Evolutionary conservation across 441 rosid species (phyloP), one percentile per base, ranked within the genome.

Genomic region (Flueggea neowawraea): DNA sequence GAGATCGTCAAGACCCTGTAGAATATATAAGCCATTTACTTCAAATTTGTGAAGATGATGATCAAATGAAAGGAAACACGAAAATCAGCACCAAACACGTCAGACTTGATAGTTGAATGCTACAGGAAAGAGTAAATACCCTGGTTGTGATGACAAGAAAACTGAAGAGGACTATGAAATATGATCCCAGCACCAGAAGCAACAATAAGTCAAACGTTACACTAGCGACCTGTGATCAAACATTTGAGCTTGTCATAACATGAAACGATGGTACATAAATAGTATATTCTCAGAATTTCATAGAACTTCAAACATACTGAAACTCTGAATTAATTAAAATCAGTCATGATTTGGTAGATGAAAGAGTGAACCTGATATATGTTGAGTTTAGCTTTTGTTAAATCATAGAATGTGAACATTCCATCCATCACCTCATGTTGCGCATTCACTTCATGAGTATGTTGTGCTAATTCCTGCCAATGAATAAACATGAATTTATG

Each of bases 1-100:
- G 49, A 94, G 88, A 74, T 94, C 99, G 69, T 94, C 99, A 31
- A 91, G 85, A 50, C 99, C 97, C 99, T 91, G 89, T 72, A 49
- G 12, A 71, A 48, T 54, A 62, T 50, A 31, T 15, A 17, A 12
- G 57, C 17, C n/a, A 47, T 47, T 47, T 11, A 6, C 45, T 22
- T 0, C 28, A 22, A 22, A 22, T 22, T 22, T 22, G 28, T 2
- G 28, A 22, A 22, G 28, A 22, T 22, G 28, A 22, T 22, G 28
- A 22, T 22, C 28, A 22, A 22, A 22, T 22, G 41, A 36, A 36
- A 5, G 41, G 41, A 36, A 36, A 36, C 7, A 36, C 4, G 6
- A 33, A 33, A 33, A 33, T 36, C 41, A 8, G 41, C 41, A 36
- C 41, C 39, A 36, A 36, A 36, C 9, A 36, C 9, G 9, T 36